Base-by-base conservation (phyloP, 2,329 filamentous ascomycete genomes). In the Pyricularia sp. region DNA sequence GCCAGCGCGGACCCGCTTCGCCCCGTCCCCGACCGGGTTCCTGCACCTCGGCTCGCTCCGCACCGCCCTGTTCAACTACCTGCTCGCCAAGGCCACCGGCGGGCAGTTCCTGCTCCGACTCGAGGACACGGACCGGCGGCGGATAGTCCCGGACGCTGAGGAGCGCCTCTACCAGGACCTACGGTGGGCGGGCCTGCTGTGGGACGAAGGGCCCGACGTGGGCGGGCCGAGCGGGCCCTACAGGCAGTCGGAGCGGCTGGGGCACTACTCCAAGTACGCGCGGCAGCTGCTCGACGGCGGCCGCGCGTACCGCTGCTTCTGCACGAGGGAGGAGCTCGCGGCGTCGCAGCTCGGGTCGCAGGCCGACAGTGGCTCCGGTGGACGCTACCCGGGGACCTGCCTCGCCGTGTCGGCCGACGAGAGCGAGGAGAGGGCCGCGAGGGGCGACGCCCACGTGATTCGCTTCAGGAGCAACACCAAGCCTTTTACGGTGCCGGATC, bases 111-210 rank as follows among this genome's bases (percentile, higher is more conserved):
- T 99, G 12, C 81, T 99, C 66, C 88, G 95, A 11, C 89, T 99
- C 71, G 95, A 99, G 81, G 95, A 99, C 78, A 99, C 95, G 4
- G 95, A 98, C 79, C 92, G 92, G 92, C 92, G 90, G 81, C 88
- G 95, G 70, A 90, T 94, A 10, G 88, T 98, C 4, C 80, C 83
- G 0, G 93, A 90, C 75, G 93, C 95, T 1, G 93, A 97, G 77
- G 78, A 89, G 70, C 86, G 89, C 69, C 80, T 99, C 3, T 91
- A 90, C 72, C 82, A 90, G 70, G 94, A 98, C 76, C 79, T 99
- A 68, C 84, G 85, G 80, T 99, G 95, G 95, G 91, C 93, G 23
- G 93, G 94, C 0, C 81, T 99, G 36, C 82, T 90, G 68, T 99
- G 94, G 94, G 94, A 97, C 78, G 96, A 99, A 87, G 90, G 94